Percentiles rank a stretch among this genome's conserved stretches.
phyloP scores from a whole-genome alignment of 345 rosid genomes.

The Raphanus raphanistrum region DNA sequence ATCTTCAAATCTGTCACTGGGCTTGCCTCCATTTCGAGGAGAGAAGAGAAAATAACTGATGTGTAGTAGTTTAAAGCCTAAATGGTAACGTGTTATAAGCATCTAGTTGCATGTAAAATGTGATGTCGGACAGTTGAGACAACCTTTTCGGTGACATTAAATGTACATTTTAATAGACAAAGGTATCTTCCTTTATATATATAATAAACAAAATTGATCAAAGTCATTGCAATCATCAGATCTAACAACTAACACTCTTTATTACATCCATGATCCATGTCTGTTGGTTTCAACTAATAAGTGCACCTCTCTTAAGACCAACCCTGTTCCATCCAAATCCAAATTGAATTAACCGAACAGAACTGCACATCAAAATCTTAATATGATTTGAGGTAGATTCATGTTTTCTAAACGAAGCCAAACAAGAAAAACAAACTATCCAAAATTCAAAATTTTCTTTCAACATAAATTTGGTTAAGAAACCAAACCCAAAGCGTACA shows the following conservation, averaged over 20 bases:
- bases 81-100: conserved; percentile 21
- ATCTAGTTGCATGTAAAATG: neutral
- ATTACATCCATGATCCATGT: conserved; percentile 19
- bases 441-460: neutral
- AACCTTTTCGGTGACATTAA: conserved; percentile 15
- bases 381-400: neutral
- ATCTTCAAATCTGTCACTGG: conserved; percentile 44
- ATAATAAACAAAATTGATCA: neutral
- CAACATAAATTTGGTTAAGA: neutral
- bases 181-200: neutral
- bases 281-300: neutral
- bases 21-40: conserved; percentile 20
- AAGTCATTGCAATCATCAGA: neutral
- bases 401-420: neutral
- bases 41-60: neutral
- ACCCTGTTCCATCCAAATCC: neutral
- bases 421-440: neutral
- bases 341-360: neutral
- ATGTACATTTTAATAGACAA: neutral
- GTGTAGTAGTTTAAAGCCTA: neutral
- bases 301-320: neutral
- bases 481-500: neutral
- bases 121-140: conserved; percentile 11
- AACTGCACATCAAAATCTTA: neutral
- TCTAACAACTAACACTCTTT: conserved; percentile 25